Evolutionary conservation across 2,329 filamentous ascomycete genomes (phyloP).

Genomic region (Lojkania enalia): DNA sequence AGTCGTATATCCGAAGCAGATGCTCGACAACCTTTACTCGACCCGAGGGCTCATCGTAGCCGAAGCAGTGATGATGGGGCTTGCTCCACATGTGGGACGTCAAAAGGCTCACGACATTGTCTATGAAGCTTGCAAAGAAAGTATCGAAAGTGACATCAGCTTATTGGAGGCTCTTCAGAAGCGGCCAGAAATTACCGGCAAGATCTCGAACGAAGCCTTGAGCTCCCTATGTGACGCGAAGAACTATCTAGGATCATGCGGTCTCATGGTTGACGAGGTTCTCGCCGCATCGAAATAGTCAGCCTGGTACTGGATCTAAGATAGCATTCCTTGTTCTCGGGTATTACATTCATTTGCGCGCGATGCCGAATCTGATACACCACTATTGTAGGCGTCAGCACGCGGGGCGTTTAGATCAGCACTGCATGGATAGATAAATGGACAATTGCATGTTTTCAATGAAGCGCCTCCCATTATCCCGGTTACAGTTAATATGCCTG

Average conservation of each 20-base stretch:
- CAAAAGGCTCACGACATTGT: slow-evolving; percentile 60
- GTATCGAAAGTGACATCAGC: slow-evolving; percentile 50
- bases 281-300: slow-evolving; percentile 34
- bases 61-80: slow-evolving; percentile 64
- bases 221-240: slow-evolving; percentile 59
- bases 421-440: slow-evolving; percentile 20
- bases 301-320: slow-evolving; percentile 5
- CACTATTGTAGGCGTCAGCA: slow-evolving; percentile 17
- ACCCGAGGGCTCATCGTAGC: slow-evolving; percentile 59
- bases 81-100: slow-evolving; percentile 57
- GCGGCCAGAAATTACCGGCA: slow-evolving; percentile 47
- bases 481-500: slow-evolving; percentile 17
- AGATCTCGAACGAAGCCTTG: slow-evolving; percentile 53
- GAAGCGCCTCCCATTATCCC: slow-evolving; percentile 24
- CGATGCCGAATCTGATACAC: too few species aligned
- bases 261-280: slow-evolving; percentile 42
- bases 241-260: slow-evolving; percentile 49
- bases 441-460: slow-evolving; percentile 15
- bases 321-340: not conserved
- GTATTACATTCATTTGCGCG: slow-evolving; percentile 15
- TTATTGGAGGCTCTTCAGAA: slow-evolving; percentile 50
- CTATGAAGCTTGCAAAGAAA: slow-evolving; percentile 57
- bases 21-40: slow-evolving; percentile 56
- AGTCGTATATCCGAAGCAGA: slow-evolving; percentile 54
- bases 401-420: slow-evolving; percentile 17